Conservation (phyloP, 257 asterid species). For the Solanum pinnatisectum region DNA sequence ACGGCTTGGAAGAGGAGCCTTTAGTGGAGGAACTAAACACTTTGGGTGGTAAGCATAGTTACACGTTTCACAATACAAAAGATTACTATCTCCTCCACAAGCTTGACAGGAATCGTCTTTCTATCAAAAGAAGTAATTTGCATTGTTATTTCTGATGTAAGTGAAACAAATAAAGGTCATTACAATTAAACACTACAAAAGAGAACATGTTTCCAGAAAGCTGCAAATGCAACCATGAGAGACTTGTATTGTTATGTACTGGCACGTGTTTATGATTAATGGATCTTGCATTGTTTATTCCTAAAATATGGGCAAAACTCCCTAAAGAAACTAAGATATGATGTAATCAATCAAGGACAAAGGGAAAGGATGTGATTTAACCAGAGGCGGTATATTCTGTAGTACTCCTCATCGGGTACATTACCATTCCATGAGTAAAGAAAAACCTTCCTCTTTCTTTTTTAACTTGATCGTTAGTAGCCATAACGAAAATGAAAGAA, state of each 20-base stretch:
- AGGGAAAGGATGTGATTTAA: not conserved
- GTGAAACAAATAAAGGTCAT: not conserved
- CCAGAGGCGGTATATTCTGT: not conserved
- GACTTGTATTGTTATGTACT: not conserved
- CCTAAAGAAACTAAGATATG: not conserved
- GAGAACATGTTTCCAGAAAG: not conserved
- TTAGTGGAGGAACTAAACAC: conserved; percentile 64
- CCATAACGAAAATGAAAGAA: not conserved
- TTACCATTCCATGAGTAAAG: not conserved
- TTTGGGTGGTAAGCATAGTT: conserved; percentile 67
- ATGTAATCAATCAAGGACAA: not conserved
- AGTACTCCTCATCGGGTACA: not conserved
- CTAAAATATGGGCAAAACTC: not conserved
- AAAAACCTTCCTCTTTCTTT: not conserved
- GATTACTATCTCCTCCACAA: conserved; percentile 56
- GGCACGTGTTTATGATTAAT: not conserved
- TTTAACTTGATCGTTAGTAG: not conserved
- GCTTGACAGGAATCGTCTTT: conserved; percentile 71
- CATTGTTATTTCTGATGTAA: not conserved
- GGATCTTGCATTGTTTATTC: not conserved
- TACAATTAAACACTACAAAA: not conserved
- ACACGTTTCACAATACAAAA: conserved; percentile 78
- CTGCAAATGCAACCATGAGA: not conserved
- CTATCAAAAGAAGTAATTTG: conserved; percentile 23
- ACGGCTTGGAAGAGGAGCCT: conserved; percentile 54